Conservation (phyloP, 2,329 filamentous ascomycete genomes). For the Cadophora gregata region DNA sequence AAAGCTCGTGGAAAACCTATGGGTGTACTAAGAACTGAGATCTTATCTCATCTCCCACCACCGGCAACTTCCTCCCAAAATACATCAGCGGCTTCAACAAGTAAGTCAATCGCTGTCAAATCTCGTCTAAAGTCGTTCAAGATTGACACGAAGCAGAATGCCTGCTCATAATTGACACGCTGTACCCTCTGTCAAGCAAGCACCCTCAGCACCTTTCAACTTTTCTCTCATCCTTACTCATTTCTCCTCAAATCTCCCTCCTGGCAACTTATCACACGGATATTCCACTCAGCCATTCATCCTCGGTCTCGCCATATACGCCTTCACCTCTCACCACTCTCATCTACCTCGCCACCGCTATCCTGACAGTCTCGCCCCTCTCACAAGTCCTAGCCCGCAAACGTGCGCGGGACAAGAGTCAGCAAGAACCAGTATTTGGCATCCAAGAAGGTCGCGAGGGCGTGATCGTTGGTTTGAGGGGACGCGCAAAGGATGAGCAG, state of each 20-base stretch:
- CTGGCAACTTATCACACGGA: conserved; percentile 85
- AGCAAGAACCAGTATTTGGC: conserved; percentile 79
- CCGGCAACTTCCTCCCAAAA: conserved; percentile 24
- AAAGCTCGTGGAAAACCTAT: conserved; percentile 65
- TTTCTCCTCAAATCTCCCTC: conserved; percentile 72
- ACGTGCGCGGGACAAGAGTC: conserved; percentile 75
- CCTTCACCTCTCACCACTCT: conserved; percentile 76
- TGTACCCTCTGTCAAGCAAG: conserved; percentile 68
- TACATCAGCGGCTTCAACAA: conserved; percentile 35
- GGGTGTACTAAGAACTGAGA: conserved; percentile 62
- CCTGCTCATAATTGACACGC: conserved; percentile 80
- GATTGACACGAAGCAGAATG: conserved; percentile 56
- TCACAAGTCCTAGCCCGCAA: conserved; percentile 76
- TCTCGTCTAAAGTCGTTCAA: neutral
- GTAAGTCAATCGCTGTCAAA: conserved; percentile 47
- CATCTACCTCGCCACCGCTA: conserved; percentile 85
- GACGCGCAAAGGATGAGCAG: conserved; percentile 45
- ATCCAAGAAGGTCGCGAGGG: conserved; percentile 80
- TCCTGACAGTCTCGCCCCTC: conserved; percentile 76
- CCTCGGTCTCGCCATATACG: conserved; percentile 54
- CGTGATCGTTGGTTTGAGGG: conserved; percentile 66
- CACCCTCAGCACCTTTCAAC: conserved; percentile 63
- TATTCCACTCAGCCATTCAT: conserved; percentile 59
- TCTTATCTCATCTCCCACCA: conserved; percentile 54
- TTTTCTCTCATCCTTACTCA: conserved; percentile 73